A percentile compares a stretch with the other conserved stretches of the same genome.
phyloP scores from a whole-genome alignment of 208 protist genomes.

The Trypanosoma brucei region DNA sequence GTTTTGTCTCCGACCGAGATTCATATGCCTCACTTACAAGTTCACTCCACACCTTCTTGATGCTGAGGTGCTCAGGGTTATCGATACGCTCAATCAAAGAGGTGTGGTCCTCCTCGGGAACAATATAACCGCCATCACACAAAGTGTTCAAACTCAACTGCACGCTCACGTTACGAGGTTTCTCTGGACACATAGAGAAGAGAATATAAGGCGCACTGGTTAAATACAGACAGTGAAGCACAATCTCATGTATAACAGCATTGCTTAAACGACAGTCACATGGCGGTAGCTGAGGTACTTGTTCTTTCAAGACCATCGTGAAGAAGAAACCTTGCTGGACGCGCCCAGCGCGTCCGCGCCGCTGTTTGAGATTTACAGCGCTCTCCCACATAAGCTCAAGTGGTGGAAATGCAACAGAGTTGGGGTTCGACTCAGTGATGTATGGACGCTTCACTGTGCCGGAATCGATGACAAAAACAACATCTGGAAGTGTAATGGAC shows the following conservation, averaged over 20 bases:
- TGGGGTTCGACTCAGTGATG: slow-evolving; percentile 38
- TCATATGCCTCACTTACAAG: slow-evolving; percentile 31
- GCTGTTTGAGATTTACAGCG: slow-evolving; percentile 55
- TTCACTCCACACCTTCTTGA: slow-evolving; percentile 32
- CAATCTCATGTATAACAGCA: slow-evolving; percentile 61
- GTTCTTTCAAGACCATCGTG: slow-evolving; percentile 43
- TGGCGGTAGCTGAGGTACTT: slow-evolving; percentile 31
- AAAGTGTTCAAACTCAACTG: slow-evolving; percentile 53
- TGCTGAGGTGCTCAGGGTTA: slow-evolving; percentile 22
- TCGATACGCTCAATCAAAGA: slow-evolving; percentile 35
- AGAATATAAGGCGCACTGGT: slow-evolving; percentile 47
- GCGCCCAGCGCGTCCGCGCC: slow-evolving; percentile 71
- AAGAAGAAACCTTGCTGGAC: slow-evolving; percentile 89
- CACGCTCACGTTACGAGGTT: slow-evolving; percentile 53
- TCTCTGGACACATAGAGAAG: slow-evolving; percentile 66
- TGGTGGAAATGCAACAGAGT: slow-evolving; percentile 69
- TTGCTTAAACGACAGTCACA: slow-evolving; percentile 53
- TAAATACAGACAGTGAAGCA: slow-evolving; percentile 77
- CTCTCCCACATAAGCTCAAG: slow-evolving; percentile 76
- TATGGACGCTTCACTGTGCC: slow-evolving; percentile 76
- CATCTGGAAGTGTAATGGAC: slow-evolving; percentile 94
- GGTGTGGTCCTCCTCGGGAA: slow-evolving; percentile 31
- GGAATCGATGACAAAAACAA: slow-evolving; percentile 94
- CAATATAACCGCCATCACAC: slow-evolving; percentile 58
- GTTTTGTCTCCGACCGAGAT: slow-evolving; percentile 8